These are phyloP conservation scores for Arbutus unedo DNA, from an alignment of 148 eudicot genomes.

Conservation along the genomic window DNA sequence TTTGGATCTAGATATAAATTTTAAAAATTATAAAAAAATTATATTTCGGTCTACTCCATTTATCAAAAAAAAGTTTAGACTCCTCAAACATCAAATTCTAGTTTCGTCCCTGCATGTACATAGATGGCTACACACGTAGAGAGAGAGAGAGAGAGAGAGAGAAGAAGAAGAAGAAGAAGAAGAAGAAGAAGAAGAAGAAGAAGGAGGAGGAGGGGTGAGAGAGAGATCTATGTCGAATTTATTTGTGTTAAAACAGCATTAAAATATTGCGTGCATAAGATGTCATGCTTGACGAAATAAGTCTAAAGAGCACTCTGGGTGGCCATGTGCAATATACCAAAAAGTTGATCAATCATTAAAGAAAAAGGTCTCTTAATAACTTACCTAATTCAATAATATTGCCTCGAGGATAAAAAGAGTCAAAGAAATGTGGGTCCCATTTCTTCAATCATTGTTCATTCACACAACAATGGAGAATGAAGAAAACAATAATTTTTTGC, in stretches of 20 bases:
- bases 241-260: no score
- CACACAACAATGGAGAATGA: not conserved
- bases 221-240: no score
- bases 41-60: no score
- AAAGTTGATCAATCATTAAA: slow-evolving; percentile 1
- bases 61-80: no score
- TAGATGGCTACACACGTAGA: no score
- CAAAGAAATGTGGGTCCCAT: not conserved
- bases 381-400: slow-evolving; percentile 1
- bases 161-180: not conserved
- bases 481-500: not conserved
- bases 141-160: not conserved
- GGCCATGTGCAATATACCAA: not conserved
- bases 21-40: no score
- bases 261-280: not conserved
- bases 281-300: not conserved
- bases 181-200: not conserved
- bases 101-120: no score
- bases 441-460: not conserved
- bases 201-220: no score
- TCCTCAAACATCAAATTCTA: no score
- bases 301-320: not conserved
- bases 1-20: no score
- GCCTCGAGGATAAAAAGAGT: slow-evolving; percentile 5
- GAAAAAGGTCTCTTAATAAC: not conserved